These are phyloP conservation scores for Gomphus sp. DNA, from an alignment of 1,284 basidiomycete species.

Conservation along the genomic window DNA sequence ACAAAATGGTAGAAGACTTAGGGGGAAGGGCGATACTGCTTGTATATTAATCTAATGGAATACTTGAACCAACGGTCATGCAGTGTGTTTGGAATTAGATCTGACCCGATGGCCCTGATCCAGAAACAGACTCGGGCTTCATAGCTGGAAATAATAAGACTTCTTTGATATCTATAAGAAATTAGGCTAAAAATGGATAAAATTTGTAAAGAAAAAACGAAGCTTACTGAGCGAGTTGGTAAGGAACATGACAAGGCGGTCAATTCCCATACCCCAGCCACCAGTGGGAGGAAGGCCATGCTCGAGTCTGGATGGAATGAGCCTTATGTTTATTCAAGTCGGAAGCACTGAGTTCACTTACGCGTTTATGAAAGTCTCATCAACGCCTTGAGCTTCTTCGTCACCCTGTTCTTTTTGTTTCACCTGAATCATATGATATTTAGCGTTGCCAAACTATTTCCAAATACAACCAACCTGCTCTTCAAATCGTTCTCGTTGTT, in stretches of 20 bases:
- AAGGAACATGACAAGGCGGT: conserved; percentile 93
- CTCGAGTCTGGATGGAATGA: conserved; percentile 60
- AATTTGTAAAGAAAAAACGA: conserved; percentile 13
- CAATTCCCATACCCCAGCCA: conserved; percentile 93
- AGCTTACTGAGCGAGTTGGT: conserved; percentile 81
- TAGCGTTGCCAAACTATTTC: neutral
- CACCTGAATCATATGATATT: conserved; percentile 28
- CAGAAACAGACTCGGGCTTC: conserved; percentile 57
- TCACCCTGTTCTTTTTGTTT: conserved; percentile 95
- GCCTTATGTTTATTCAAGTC: conserved; percentile 7
- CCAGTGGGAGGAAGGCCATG: conserved; percentile 97
- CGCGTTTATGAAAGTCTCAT: conserved; percentile 91
- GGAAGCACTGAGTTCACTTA: conserved; percentile 32
- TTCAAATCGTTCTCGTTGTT: conserved; percentile 93
- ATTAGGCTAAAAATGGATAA: conserved; percentile 19
- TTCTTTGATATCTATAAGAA: conserved; percentile 73
- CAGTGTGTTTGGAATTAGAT: conserved; percentile 11
- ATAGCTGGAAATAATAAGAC: conserved; percentile 86
- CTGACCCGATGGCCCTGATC: conserved; percentile 18
- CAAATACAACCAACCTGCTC: conserved; percentile 57
- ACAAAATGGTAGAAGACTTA: no score
- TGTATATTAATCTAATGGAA: no score
- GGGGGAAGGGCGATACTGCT: no score
- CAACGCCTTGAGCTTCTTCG: conserved; percentile 96
- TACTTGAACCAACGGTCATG: no score